Evolutionary conservation across 1,284 basidiomycete genomes (phyloP), one percentile per base, ranked within the genome.

Genomic region (Ceratobasidium sp.): DNA sequence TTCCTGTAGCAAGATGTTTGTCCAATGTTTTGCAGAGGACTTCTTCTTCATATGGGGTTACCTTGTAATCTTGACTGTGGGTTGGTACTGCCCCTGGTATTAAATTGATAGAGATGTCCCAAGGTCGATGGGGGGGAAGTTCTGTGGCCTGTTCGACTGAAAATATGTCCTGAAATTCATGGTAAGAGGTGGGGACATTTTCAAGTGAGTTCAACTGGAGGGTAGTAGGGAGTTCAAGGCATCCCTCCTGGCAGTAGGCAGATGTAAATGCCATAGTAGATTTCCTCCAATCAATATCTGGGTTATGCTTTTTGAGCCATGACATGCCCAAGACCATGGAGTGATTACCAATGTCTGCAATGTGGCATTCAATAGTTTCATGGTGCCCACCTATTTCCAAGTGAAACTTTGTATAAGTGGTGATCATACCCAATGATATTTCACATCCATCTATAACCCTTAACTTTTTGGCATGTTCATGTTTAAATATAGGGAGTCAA

Each of bases 51-150:
- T 14, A 11, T 44, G 23, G 41, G 14, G 36, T 25, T 5, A 67
- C 30, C 14, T 36, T 41, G 33, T 62, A 71, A 14, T 69, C 30
- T 0, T 41, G 59, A 8, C 68, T 44, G 25, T 66, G 46, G 1
- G 19, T 29, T 2, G 56, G 68, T 29, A 19, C 39, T 30, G 33
- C 47, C 8, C 42, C 52, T 47, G 41, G 53, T 41, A 46, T 9
- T 14, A 71, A 52, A 16, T 56, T 44, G 39, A 69, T 71, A 29
- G 70, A 30, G 3, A 71, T 30, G 21, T 71, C 69, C 58, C 52
- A 68, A n/a, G 27, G 23, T 5, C 41, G 23, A 19, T 69, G 50
- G 2, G 54, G 70, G 6, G 68, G 70, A 9, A 71, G 41, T 7
- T 57, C 44, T 13, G 25, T 50, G 14, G 49, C 27, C 52, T 69